phyloP scores from a whole-genome alignment of 306 rosid species.

The Benincasa hispida region DNA sequence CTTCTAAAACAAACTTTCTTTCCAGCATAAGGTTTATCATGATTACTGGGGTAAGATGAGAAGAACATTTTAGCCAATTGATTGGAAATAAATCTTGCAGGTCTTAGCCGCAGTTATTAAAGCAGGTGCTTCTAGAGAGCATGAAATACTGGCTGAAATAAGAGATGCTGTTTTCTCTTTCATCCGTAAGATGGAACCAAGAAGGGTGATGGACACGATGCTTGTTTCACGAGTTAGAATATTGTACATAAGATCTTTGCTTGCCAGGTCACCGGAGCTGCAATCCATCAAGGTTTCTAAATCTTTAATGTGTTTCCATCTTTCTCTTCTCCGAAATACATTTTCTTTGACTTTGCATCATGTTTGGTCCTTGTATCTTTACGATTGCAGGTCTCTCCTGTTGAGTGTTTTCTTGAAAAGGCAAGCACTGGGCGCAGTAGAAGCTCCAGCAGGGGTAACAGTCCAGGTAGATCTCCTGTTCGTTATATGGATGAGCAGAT shows the following conservation, averaged over 20 bases:
- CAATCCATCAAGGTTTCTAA: conserved; percentile 84
- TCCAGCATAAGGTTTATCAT: background rate
- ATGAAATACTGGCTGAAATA: conserved; percentile 96
- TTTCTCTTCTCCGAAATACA: background rate
- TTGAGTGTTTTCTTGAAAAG: conserved; percentile 87
- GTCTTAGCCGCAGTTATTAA: conserved; percentile 94
- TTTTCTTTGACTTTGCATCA: background rate
- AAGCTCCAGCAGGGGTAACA: conserved; percentile 81
- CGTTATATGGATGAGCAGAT: conserved; percentile 62
- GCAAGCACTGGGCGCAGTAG: conserved; percentile 63
- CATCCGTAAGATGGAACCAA: conserved; percentile 88
- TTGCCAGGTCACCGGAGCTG: conserved; percentile 92
- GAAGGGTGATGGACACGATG: conserved; percentile 97
- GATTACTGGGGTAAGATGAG: background rate
- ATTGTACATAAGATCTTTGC: conserved; percentile 81
- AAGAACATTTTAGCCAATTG: background rate
- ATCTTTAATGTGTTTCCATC: background rate
- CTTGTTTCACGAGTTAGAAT: conserved; percentile 97
- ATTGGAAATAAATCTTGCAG: conserved; percentile 24
- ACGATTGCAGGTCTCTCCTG: conserved; percentile 56
- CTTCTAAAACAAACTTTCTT: background rate
- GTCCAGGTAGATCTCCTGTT: conserved; percentile 91
- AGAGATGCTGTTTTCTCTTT: conserved; percentile 89
- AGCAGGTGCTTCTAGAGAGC: conserved; percentile 99
- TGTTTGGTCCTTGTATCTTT: conserved; percentile 13